Evolutionary conservation across 441 rosid genomes (phyloP).

Genomic region (Syzygium malaccense): DNA sequence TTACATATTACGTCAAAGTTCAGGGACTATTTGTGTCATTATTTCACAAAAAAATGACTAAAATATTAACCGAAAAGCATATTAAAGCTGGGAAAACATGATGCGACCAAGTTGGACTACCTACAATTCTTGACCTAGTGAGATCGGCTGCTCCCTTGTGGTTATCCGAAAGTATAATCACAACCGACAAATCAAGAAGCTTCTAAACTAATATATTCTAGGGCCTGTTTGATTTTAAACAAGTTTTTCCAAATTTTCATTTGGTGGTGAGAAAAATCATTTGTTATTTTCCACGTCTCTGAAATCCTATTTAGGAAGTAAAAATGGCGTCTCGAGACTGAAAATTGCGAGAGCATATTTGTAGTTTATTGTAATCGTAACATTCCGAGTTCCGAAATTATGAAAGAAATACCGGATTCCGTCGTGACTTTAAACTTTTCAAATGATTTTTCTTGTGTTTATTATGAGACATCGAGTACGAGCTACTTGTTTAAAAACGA

Average conservation of each 20-base stretch:
- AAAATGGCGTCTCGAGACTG: not conserved
- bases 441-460: not conserved
- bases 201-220: not conserved
- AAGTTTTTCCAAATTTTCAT: not conserved
- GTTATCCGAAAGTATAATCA: not conserved
- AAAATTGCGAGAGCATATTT: not conserved
- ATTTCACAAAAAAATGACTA: not conserved
- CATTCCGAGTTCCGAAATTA: not conserved
- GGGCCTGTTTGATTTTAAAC: not conserved
- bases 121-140: not conserved
- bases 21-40: too few species aligned
- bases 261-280: not conserved
- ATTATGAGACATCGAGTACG: accelerated
- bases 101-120: not conserved
- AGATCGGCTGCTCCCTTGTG: not conserved
- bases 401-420: not conserved
- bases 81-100: not conserved
- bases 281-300: not conserved
- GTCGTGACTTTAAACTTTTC: too few species aligned
- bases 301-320: not conserved
- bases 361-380: not conserved
- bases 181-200: not conserved
- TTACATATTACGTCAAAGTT: too few species aligned
- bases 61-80: not conserved
- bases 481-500: not conserved